Base-by-base conservation (phyloP, 257 asterid species). In the Jacaranda mimosifolia region DNA sequence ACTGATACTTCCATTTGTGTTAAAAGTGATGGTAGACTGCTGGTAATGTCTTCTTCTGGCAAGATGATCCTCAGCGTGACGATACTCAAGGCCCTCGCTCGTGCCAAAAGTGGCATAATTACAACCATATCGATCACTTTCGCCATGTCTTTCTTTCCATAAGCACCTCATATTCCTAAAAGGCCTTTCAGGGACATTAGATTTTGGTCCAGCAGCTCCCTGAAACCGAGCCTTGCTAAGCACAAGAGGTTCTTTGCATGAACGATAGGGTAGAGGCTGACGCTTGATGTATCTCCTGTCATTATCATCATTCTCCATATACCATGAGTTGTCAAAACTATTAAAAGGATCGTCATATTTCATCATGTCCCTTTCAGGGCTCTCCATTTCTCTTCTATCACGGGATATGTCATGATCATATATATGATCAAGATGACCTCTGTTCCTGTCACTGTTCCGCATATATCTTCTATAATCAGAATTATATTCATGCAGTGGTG, bases 361-460 rank as follows among this genome's bases (percentile, higher is more conserved):
- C 74, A 86, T 77, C 65, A 68, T 49, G 42, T 77, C 77, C 77
- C 69, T 81, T 68, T 36, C 63, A 70, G 80, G 80, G 82, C 77
- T 77, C 80, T 75, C 77, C 72, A 59, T 68, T 78, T 84, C 86
- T 79, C 86, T 82, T 76, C 82, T 77, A 71, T 74, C 46, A 82
- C 49, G 60, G 38, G 75, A 70, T 66, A 85, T 63, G 58, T 80
- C 21, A 36, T 40, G 71, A 73, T 84, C 85, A 72, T 74, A 74
- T 70, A 45, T 75, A 68, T 15, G 68, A 57, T 73, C 80, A 49
- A 63, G 26, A 9, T 57, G 64, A 67, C 76, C 85, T 65, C 75
- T 78, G 75, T 75, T 81, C 75, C 73, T 63, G n/a, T 40, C 77
- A 68, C 51, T 67, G 79, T 9, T 60, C 39, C 38, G 80, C 68